phyloP scores from a whole-genome alignment of 1,139 yeast species.

The Hansenula lynferdii region DNA sequence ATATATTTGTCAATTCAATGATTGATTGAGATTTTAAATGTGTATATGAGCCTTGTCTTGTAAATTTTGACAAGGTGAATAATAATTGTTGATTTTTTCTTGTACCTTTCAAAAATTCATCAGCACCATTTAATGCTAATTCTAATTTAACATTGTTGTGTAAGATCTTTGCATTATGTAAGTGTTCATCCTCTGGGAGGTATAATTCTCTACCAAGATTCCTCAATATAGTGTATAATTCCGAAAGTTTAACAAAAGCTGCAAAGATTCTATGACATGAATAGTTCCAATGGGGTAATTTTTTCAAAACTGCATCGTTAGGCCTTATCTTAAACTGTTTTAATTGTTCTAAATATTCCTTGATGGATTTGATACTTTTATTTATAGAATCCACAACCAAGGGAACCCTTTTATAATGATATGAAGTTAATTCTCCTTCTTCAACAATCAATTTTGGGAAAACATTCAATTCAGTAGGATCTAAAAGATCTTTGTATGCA shows the following conservation, averaged over 20 bases:
- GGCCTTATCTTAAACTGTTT: slow-evolving; percentile 10
- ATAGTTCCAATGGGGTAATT: slow-evolving; percentile 32
- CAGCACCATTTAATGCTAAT: slow-evolving; percentile 31
- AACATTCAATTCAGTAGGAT: slow-evolving; percentile 28
- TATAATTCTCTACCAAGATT: slow-evolving; percentile 41
- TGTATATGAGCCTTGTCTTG: slow-evolving; percentile 40
- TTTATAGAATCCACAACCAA: slow-evolving; percentile 14
- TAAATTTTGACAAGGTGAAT: slow-evolving; percentile 44
- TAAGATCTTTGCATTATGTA: slow-evolving; percentile 37
- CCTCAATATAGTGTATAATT: slow-evolving; percentile 39
- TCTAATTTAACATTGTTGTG: slow-evolving; percentile 21
- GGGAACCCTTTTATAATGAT: slow-evolving; percentile 10
- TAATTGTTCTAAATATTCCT: slow-evolving; percentile 8
- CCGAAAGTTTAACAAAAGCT: slow-evolving; percentile 40
- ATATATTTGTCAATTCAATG: slow-evolving; percentile 31
- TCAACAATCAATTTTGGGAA: slow-evolving; percentile 25
- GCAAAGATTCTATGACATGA: slow-evolving; percentile 47
- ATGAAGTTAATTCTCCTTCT: background rate
- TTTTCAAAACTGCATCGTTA: slow-evolving; percentile 21
- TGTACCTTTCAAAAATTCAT: slow-evolving; percentile 39
- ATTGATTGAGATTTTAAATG: slow-evolving; percentile 34
- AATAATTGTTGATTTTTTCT: slow-evolving; percentile 49
- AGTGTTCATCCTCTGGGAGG: slow-evolving; percentile 36
- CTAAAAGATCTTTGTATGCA: slow-evolving; percentile 28
- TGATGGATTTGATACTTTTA: slow-evolving; percentile 7